These are phyloP conservation scores for Chaetomiaceae sp. DNA, from an alignment of 2,329 filamentous ascomycete genomes.

Conservation along the genomic window DNA sequence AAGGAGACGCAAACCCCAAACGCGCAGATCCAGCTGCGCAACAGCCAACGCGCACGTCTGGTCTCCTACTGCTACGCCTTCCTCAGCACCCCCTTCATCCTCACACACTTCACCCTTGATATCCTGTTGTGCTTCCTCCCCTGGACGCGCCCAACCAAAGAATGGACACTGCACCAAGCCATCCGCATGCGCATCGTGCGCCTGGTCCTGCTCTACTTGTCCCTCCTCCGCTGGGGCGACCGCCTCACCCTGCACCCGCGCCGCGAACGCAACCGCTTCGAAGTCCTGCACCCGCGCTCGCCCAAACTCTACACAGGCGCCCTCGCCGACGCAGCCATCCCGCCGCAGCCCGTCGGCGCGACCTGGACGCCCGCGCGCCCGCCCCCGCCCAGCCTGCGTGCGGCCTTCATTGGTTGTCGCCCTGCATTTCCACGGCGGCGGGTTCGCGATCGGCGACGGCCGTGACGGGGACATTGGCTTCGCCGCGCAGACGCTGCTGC, in stretches of 20 bases:
- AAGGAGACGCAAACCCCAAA: background rate
- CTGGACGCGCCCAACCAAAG: conserved; percentile 3
- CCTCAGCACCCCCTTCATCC: conserved; percentile 3
- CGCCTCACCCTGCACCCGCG: conserved; percentile 12
- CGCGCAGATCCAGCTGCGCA: background rate
- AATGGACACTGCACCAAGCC: conserved; percentile 9
- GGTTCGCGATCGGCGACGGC: conserved; percentile 28
- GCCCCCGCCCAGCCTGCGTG: conserved; percentile 6
- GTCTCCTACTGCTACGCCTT: conserved; percentile 3
- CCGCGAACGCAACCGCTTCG: conserved; percentile 23
- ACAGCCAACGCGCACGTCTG: background rate
- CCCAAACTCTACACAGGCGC: conserved; percentile 18
- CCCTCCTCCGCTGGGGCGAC: conserved; percentile 15
- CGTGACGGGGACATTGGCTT: conserved; percentile 28
- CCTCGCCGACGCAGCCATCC: conserved; percentile 11
- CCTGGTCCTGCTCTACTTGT: conserved; percentile 11
- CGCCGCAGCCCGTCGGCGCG: conserved; percentile 18
- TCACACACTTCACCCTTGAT: conserved; percentile 7
- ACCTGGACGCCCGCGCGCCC: conserved; percentile 24
- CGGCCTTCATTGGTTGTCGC: conserved; percentile 17
- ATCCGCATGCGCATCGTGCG: conserved; percentile 6
- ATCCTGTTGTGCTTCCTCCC: conserved; percentile 2
- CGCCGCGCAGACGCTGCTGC: conserved; percentile 22
- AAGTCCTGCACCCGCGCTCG: conserved; percentile 15
- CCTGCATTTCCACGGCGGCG: conserved; percentile 31